phyloP scores from a whole-genome alignment of 2,329 filamentous ascomycete genomes.

The Mycosphaerella arachidis region DNA sequence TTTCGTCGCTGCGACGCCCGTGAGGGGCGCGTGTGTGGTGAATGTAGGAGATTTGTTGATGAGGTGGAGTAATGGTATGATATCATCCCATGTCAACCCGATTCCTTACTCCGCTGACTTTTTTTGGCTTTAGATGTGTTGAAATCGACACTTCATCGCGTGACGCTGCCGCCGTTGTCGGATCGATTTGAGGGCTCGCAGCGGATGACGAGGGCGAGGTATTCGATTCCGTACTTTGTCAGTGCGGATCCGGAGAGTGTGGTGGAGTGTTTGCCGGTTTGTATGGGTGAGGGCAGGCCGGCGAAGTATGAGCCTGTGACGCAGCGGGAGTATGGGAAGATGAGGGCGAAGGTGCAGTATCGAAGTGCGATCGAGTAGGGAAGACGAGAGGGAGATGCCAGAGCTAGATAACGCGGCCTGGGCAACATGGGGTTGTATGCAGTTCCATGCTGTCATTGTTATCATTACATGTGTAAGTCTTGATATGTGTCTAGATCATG shows the following conservation, averaged over 20 bases:
- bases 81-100: no score
- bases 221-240: conserved; percentile 41
- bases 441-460: background rate
- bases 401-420: background rate
- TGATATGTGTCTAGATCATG: background rate
- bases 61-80: conserved; percentile 35
- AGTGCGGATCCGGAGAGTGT: conserved; percentile 36
- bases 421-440: background rate
- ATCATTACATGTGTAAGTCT: background rate
- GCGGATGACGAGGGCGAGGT: conserved; percentile 33
- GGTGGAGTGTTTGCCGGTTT: conserved; percentile 37
- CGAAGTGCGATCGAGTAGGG: background rate
- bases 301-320: conserved; percentile 40
- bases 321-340: conserved; percentile 34
- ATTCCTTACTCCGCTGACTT: no score
- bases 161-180: conserved; percentile 31
- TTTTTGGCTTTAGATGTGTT: conserved; percentile 25
- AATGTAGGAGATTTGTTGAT: conserved; percentile 40
- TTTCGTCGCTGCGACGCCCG: conserved; percentile 31
- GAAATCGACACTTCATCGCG: conserved; percentile 38
- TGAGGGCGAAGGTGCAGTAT: conserved; percentile 26
- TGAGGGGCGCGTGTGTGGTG: conserved; percentile 35
- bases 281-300: conserved; percentile 29
- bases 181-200: conserved; percentile 21
- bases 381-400: background rate